Evolutionary conservation across 768 basidiomycete species (phyloP), one percentile per base, ranked within the genome.

Genomic region (Lentinula sp.): DNA sequence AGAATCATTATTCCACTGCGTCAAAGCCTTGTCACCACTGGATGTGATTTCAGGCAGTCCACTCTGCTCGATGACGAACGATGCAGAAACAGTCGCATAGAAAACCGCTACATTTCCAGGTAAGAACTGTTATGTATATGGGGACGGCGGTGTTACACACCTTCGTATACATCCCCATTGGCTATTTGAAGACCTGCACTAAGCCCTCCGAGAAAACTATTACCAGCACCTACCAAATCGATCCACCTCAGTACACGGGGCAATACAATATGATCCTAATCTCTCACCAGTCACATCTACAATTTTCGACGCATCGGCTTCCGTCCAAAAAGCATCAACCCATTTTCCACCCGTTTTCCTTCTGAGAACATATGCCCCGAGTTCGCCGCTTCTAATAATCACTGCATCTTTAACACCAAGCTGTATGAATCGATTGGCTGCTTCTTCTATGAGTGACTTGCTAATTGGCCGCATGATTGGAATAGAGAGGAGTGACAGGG

Each of bases 181-280:
- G 80, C 74, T 55, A 85, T 66, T 18, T 74, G 64, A 55, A 94
- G 70, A 0, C 93, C 93, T 18, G 91, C 93, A 10, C 85, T 85
- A 13, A 95, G 78, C 6, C 93, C 93, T 13, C 93, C 93, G 23
- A 95, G 77, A 71, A 95, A 96, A 62, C 85, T 81, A 71, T 96
- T 96, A 15, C 94, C 94, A n/a, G 92, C 93, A 48, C 94, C 91
- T 92, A 64, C 23, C 41, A 28, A 18, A 13, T 32, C 0, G n/a
- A 15, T 35, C 64, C 12, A 45, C 18, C 13, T 53, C 55, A 57
- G 16, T 4, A 41, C 41, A 51, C n/a, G 20, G 8, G 50, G 20
- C 4, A 33, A 28, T 32, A 18, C 20, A 23, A 32, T 13, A 16
- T 16, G 16, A 10, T n/a, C 28, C 12, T 8, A 6, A n/a, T 16